Percentiles rank a stretch among this genome's conserved stretches.
Evolutionary conservation across 805 yeast species (phyloP).

Genomic region (Hanseniaspora singularis): DNA sequence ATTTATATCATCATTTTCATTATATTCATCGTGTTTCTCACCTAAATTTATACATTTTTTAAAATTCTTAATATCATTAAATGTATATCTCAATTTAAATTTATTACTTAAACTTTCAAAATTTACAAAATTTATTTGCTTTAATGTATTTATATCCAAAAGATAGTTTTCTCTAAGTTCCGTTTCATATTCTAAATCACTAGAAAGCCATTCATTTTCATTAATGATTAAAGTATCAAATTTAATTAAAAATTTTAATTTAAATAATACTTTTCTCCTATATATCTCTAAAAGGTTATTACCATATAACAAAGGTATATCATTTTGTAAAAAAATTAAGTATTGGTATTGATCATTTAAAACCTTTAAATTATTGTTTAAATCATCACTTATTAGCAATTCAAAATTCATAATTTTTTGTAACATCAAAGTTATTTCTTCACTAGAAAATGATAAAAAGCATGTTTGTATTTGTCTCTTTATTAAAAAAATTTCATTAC

Average conservation of each 20-base stretch:
- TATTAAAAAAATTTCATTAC: conserved; percentile 12
- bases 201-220: conserved; percentile 46
- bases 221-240: conserved; percentile 30
- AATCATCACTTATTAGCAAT: conserved; percentile 2
- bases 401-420: conserved; percentile 23
- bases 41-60: conserved; percentile 15
- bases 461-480: conserved; percentile 21
- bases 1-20: conserved; percentile 3
- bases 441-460: conserved; percentile 17
- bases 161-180: conserved; percentile 50
- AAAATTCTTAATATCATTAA: conserved; percentile 6
- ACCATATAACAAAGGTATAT: conserved; percentile 62
- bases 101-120: neutral
- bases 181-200: conserved; percentile 39
- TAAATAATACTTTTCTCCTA: conserved; percentile 47
- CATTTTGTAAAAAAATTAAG: conserved; percentile 29
- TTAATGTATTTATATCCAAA: conserved; percentile 38
- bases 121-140: neutral
- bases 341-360: conserved; percentile 15
- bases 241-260: conserved; percentile 17
- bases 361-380: neutral
- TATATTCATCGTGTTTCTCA: conserved; percentile 10
- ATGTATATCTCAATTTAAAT: conserved; percentile 4
- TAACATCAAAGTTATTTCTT: conserved; percentile 27
- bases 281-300: conserved; percentile 50